Evolutionary conservation across 148 eudicot genomes (phyloP), one percentile per base, ranked within the genome.

Genomic region (Pharnaceum exiguum): DNA sequence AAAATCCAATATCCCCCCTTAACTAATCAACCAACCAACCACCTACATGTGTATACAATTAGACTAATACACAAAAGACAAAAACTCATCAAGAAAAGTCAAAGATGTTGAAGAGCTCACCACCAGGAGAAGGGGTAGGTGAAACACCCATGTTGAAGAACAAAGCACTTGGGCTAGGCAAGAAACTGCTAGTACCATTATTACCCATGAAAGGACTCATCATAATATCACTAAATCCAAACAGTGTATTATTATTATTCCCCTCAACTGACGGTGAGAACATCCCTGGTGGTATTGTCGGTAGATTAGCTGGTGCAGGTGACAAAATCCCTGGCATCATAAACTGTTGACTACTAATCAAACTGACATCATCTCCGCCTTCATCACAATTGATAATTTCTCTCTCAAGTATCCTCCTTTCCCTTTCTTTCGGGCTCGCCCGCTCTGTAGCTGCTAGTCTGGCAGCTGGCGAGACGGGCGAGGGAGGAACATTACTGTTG

Each of bases 301-400:
- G 84, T 61, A 82, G 50, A 23, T 72, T 79, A 56, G 60, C 80
- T 66, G 95, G 95, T 15, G 87, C 83, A 42, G 95, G 91, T 17
- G 95, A 79, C 13, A 82, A 60, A 8, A 79, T 82, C 31, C 90
- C 85, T 10, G 84, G 91, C 62, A 68, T 48, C n/a, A n/a, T n/a
- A n/a, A n/a, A n/a, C n/a, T n/a, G n/a, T 47, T 69, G 72, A 43
- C 79, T 15, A n/a, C 38, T 25, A n/a, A 16, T 26, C 56, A 0
- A 48, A 4, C 24, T 7, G 4, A 8, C 43, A 19, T 29, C 49
- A 58, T 26, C 61, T 3, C 33, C 44, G 3, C n/a, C 0, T 17
- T 5, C 5, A 10, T 19, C 37, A 0, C 25, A 60, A 2, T 12
- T 21, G 0, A n/a, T 42, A 5, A 35, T 9, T 33, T 70, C 25